Percentiles rank a stretch among this genome's conserved stretches.
phyloP scores from a whole-genome alignment of 2,329 filamentous ascomycete species.

The Fusarium foetens region DNA sequence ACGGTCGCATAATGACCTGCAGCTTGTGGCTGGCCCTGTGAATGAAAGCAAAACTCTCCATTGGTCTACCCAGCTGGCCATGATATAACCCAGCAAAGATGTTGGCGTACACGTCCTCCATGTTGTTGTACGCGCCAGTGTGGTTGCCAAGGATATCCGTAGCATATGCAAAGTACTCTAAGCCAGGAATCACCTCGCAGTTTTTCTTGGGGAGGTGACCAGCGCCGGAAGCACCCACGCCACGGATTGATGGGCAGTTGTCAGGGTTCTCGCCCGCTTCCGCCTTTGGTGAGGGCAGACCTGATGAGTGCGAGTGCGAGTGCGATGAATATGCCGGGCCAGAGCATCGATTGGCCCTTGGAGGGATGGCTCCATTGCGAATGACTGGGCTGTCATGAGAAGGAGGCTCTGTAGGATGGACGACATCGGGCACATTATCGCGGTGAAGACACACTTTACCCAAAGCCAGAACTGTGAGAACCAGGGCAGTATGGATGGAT shows the following conservation, averaged over 20 bases:
- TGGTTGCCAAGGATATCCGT: constrained; percentile 87
- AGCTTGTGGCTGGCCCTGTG: constrained; percentile 65
- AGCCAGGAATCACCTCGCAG: constrained; percentile 85
- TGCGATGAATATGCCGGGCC: constrained; percentile 58
- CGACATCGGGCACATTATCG: constrained; percentile 66
- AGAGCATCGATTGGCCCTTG: constrained; percentile 64
- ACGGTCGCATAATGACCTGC: constrained; percentile 80
- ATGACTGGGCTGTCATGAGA: constrained; percentile 50
- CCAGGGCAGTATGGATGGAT: constrained; percentile 81
- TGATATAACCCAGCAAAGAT: constrained; percentile 91
- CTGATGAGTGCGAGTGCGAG: constrained; percentile 62
- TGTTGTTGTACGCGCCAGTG: constrained; percentile 74
- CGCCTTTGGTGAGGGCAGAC: constrained; percentile 56
- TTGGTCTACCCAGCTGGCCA: constrained; percentile 84
- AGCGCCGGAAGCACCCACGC: constrained; percentile 42
- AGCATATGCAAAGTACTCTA: constrained; percentile 89
- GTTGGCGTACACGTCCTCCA: constrained; percentile 86
- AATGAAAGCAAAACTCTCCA: constrained; percentile 81
- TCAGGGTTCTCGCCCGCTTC: too few species aligned
- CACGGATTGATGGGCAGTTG: too few species aligned
- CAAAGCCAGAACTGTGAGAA: constrained; percentile 84
- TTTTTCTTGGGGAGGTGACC: constrained; percentile 62
- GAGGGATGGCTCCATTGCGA: constrained; percentile 60
- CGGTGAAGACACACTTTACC: constrained; percentile 80
- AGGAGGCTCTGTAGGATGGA: constrained; percentile 51